Evolutionary conservation across 1,139 yeast species (phyloP).

Genomic region (Blastobotrys ciferrii): DNA sequence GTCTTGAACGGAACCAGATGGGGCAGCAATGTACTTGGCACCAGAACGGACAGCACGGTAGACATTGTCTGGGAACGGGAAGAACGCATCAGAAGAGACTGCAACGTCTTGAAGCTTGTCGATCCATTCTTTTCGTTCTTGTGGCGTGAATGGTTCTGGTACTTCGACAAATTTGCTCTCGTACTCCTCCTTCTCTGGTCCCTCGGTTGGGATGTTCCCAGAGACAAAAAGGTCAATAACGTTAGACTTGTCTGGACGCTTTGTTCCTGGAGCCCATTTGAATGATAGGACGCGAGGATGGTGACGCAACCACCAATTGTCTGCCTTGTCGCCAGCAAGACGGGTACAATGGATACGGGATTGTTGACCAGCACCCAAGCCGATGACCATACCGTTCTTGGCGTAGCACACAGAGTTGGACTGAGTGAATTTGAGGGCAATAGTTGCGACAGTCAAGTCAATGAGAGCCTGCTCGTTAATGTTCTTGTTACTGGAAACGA

Average conservation of each 20-base stretch:
- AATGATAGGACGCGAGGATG: constrained; percentile 90
- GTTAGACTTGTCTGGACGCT: constrained; percentile 97
- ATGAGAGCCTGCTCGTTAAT: constrained; percentile 89
- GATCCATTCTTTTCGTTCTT: constrained; percentile 88
- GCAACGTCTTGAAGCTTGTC: constrained; percentile 79
- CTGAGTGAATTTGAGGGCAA: constrained; percentile 95
- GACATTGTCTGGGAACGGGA: constrained; percentile 99
- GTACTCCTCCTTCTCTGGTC: constrained; percentile 91
- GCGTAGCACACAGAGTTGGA: constrained; percentile 98
- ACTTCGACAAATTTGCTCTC: constrained; percentile 76
- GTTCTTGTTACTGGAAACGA: constrained; percentile 80
- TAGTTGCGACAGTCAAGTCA: constrained; percentile 94
- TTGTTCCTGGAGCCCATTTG: constrained; percentile 97
- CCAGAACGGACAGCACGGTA: constrained; percentile 97
- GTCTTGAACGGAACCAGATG: constrained; percentile 97
- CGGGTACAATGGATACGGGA: constrained; percentile 98
- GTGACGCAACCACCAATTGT: constrained; percentile 99
- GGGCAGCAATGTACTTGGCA: constrained; percentile 93
- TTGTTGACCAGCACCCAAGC: constrained; percentile 99
- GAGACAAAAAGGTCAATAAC: constrained; percentile 94
- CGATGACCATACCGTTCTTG: constrained; percentile 97
- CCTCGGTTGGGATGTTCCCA: constrained; percentile 83
- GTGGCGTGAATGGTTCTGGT: constrained; percentile 78
- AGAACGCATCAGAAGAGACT: constrained; percentile 94
- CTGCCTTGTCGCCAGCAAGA: constrained; percentile 98